Evolutionary conservation across 345 rosid genomes (phyloP).

Genomic region (Eucalyptus erythrocorys): DNA sequence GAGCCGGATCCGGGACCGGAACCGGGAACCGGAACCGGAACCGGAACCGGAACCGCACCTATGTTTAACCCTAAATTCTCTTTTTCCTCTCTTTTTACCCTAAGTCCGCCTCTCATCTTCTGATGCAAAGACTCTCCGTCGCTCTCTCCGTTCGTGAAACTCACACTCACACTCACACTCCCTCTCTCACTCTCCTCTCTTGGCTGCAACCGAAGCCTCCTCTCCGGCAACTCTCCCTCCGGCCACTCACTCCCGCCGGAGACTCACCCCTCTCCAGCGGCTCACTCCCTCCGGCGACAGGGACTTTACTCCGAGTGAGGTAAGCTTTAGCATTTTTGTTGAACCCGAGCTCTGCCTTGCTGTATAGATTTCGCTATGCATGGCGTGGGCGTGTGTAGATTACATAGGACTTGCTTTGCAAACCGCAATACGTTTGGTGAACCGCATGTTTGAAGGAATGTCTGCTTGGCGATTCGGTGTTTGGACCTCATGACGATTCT

Average conservation of each 20-base stretch:
- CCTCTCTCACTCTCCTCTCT: not conserved
- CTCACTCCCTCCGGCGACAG: not conserved
- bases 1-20: too few relatives aligned
- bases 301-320: not conserved
- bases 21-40: too few relatives aligned
- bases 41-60: not conserved
- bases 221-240: not conserved
- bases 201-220: not conserved
- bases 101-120: not conserved
- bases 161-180: not conserved
- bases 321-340: not conserved
- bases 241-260: not conserved
- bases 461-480: not conserved
- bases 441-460: not conserved
- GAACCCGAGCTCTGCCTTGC: not conserved
- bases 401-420: not conserved
- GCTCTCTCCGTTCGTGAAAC: not conserved
- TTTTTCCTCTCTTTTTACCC: not conserved
- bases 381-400: not conserved
- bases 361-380: not conserved
- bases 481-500: not conserved
- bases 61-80: not conserved
- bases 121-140: not conserved
- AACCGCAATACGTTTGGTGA: not conserved
- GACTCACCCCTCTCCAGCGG: not conserved